Base-by-base conservation (phyloP, 176 grass and related monocot genomes). In the Triticum turgidum region DNA sequence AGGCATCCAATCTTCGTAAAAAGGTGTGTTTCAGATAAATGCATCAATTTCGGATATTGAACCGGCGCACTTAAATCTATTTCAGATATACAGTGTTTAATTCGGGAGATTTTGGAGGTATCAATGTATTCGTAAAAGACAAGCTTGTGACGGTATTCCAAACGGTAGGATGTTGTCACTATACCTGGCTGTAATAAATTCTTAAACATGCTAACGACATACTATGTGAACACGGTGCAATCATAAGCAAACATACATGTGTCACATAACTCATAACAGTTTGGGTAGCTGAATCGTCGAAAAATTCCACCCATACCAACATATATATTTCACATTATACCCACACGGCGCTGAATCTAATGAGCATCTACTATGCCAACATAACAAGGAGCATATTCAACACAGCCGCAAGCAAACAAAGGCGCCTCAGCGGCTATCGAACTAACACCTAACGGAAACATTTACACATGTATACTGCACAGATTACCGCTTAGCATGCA, bases 231-330 rank as follows among this genome's bases (percentile, higher is more conserved):
- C 7, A 22, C 61, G 65, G 54, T 65, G 42, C 24, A 71, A 34
- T 24, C 44, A 44, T 83, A 42, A 74, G 37, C 27, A 87, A 76
- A 84, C 20, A 87, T 51, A 38, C 68, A 80, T 7, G 29, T 87
- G 75, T 35, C 35, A 20, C 10, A 29, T 42, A 75, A 47, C 56
- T 58, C 34, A 44, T 44, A 66, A 61, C 65, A 56, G 73, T 15
- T 79, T 49, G 65, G 33, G 25, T 25, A 11, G 5, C 41, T n/a
- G 76, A 22, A 34, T 35, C 12, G 25, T 20, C 3, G 32, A 66
- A 17, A 3, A 54, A 18, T 54, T 54, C 14, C 51, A 6, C 51
- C 51, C 5, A 54, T 18, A 18, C 18, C 15, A 2, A 13, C n/a
- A 44, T 58, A 47, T 45, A 59, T 27, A 65, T 75, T 59, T 21